A percentile compares a stretch with the other conserved stretches of the same genome.
Conservation (phyloP, 2,329 filamentous ascomycete genomes). For the Calonectria crousiana region DNA sequence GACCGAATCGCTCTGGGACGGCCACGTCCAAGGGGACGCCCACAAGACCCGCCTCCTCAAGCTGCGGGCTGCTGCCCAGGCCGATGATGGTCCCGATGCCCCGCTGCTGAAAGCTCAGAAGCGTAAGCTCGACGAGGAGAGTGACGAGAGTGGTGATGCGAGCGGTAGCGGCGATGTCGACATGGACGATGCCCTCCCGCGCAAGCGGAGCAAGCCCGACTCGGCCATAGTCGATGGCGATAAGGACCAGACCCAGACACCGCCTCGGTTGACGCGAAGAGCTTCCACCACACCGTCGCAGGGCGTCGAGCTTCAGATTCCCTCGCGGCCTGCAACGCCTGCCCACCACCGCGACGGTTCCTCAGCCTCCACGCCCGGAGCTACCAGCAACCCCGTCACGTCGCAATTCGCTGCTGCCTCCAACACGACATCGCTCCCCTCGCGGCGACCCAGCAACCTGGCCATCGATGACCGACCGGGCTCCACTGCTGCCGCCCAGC, state of each 20-base stretch:
- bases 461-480: conserved; percentile 33
- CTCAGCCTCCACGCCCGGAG: conserved; percentile 55
- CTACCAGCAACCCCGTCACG: conserved; percentile 24
- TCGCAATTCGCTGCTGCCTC: conserved; percentile 26
- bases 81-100: conserved; percentile 29
- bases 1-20: conserved; percentile 75
- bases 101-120: conserved; percentile 42
- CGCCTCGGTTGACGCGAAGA: conserved; percentile 59
- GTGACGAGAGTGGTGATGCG: conserved; percentile 40
- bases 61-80: conserved; percentile 33
- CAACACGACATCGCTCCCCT: conserved; percentile 45
- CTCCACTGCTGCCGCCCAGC: conserved; percentile 28
- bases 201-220: conserved; percentile 61
- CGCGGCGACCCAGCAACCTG: conserved; percentile 43
- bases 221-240: conserved; percentile 31
- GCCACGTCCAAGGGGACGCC: conserved; percentile 64
- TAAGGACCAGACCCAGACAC: conserved; percentile 47
- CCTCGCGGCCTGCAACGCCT: conserved; percentile 73
- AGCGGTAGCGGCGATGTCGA: conserved; percentile 48
- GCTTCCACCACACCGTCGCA: conserved; percentile 65
- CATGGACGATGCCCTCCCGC: conserved; percentile 51
- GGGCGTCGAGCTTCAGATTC: conserved; percentile 72
- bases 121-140: conserved; percentile 51
- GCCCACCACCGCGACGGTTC: conserved; percentile 56
- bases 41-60: conserved; percentile 51